phyloP scores from a whole-genome alignment of 208 protist species.

The Crithidia mellificae region DNA sequence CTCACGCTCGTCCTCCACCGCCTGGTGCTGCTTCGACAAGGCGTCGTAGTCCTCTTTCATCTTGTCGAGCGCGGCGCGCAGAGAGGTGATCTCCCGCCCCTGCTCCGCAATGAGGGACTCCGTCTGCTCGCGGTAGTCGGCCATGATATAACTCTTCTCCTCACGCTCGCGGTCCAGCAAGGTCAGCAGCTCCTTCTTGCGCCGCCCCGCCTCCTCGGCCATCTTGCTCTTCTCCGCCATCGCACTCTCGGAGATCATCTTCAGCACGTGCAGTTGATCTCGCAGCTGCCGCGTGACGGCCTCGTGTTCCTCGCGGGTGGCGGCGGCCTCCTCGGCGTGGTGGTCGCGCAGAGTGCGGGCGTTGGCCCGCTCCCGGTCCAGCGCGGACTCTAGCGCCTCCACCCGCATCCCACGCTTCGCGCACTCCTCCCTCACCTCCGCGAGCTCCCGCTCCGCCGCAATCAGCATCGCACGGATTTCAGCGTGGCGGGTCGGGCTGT shows the following conservation, averaged over 20 bases:
- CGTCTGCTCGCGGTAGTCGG: constrained; percentile 87
- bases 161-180: constrained; percentile 81
- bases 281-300: constrained; percentile 67
- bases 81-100: constrained; percentile 76
- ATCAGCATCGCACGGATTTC: constrained; percentile 77
- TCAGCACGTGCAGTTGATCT: constrained; percentile 81
- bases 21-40: constrained; percentile 46
- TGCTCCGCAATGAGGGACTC: constrained; percentile 87
- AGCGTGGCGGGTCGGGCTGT: constrained; percentile 38
- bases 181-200: constrained; percentile 69
- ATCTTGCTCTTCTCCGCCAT: constrained; percentile 73
- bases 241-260: constrained; percentile 65
- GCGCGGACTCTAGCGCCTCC: constrained; percentile 55
- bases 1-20: constrained; percentile 35
- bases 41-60: constrained; percentile 52
- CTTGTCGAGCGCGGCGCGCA: constrained; percentile 59
- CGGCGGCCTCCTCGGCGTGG: constrained; percentile 46
- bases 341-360: constrained; percentile 42
- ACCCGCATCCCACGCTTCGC: constrained; percentile 44
- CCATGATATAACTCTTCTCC: constrained; percentile 88
- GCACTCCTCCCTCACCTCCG: constrained; percentile 66
- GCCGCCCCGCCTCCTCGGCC: constrained; percentile 57
- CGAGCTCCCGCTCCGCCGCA: constrained; percentile 67
- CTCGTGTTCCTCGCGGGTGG: constrained; percentile 61
- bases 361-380: constrained; percentile 62